Percentiles rank a stretch among this genome's conserved stretches.
phyloP scores from a whole-genome alignment of 1,139 yeast genomes.

The Pichia sp. region DNA sequence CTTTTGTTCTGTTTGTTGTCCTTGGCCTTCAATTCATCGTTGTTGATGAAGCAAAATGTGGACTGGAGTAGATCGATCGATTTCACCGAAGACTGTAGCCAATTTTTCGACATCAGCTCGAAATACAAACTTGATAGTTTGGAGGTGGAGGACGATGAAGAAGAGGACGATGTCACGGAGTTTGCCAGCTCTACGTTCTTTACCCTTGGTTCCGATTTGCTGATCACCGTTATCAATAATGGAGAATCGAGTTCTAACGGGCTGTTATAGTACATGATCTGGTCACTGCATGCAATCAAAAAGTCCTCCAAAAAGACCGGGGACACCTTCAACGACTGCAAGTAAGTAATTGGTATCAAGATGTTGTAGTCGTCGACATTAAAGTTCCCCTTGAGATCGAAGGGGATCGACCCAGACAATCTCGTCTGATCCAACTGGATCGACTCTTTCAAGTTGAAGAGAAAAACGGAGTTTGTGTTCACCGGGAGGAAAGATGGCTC shows the following conservation, averaged over 20 bases:
- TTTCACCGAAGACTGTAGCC: slow-evolving; percentile 36
- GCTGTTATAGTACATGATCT: slow-evolving; percentile 25
- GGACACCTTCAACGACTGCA: slow-evolving; percentile 6
- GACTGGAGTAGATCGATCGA: slow-evolving; percentile 38
- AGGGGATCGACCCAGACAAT: slow-evolving; percentile 17
- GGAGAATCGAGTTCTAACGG: slow-evolving; percentile 29
- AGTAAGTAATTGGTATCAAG: slow-evolving; percentile 21
- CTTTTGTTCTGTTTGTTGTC: slow-evolving; percentile 26
- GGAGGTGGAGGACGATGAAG: background rate
- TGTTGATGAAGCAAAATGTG: slow-evolving; percentile 39
- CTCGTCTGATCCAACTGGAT: slow-evolving; percentile 2
- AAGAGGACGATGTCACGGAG: background rate
- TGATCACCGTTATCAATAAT: slow-evolving; percentile 32
- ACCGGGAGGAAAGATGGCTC: slow-evolving; percentile 19
- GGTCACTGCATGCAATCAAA: slow-evolving; percentile 2
- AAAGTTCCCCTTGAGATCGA: slow-evolving; percentile 20
- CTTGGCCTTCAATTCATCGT: slow-evolving; percentile 9
- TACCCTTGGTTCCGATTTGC: background rate
- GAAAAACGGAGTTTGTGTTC: slow-evolving; percentile 18
- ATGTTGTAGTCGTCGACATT: slow-evolving; percentile 22
- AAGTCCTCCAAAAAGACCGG: background rate
- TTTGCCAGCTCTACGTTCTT: background rate
- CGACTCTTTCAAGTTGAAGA: slow-evolving; percentile 19
- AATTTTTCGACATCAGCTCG: slow-evolving; percentile 39
- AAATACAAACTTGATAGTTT: slow-evolving; percentile 28